Base-by-base conservation (phyloP, 108 stramenopile species). In the Cyclotella cryptica region DNA sequence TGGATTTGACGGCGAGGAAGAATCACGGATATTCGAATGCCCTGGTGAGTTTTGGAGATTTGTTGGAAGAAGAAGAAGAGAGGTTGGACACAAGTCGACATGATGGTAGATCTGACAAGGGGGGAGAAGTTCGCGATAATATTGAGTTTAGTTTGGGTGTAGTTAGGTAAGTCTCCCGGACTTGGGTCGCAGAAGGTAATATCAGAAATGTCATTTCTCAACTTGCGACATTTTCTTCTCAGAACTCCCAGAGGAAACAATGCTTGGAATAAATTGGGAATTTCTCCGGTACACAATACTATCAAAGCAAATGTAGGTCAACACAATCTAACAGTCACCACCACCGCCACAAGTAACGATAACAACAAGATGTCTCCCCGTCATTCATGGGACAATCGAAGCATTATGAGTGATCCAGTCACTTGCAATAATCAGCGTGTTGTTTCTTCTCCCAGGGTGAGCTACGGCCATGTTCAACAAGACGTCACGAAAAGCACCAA, bases 21-120 rank as follows among this genome's bases (percentile, higher is more conserved):
- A 19, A 51, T 17, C n/a, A 51, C 3, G 49, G 35, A 39, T 21
- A 61, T 61, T 15, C 60, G 6, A 19, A 17, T 19, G 64, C 64
- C 44, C 9, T 65, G 44, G 44, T 62, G 9, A 41, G 39, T 10
- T 65, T 65, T 45, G 64, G 64, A 35, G 64, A 65, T 65, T 65
- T 65, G 44, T 65, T 65, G 64, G 44, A 43, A 46, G 64, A 65
- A 45, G 64, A 65, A 45, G 64, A 65, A 43, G 44, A 44, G 64
- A 45, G 64, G 44, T 3, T 30, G 35, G 28, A 44, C 4, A 45
- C 42, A 13, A 22, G 12, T 14, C 7, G 60, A 9, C 6, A 49
- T 39, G 30, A 39, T 61, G 11, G 12, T 10, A 12, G 60, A 35
- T 15, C 30, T 29, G n/a, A n/a, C 15, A n/a, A 49, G 15, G 47